These are phyloP conservation scores for Liriodendron chinense DNA, from an alignment of 164 flowering plant species.

Conservation along the genomic window DNA sequence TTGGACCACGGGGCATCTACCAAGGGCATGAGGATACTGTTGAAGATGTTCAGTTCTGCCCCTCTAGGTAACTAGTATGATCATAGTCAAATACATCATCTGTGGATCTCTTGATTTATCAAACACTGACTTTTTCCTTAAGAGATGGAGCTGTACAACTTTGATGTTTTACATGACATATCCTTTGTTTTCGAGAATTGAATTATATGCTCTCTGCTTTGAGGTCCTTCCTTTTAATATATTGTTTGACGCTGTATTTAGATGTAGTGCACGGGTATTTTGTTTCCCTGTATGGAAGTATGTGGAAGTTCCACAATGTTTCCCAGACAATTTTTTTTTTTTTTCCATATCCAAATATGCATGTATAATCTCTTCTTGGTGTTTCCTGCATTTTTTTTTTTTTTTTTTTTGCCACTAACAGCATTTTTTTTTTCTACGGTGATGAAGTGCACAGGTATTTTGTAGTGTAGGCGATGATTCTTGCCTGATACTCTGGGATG, in stretches of 20 bases:
- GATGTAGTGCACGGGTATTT: background rate
- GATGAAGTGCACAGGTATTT: conserved; percentile 82
- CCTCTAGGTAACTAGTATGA: conserved; percentile 66
- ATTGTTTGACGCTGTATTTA: background rate
- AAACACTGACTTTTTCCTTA: background rate
- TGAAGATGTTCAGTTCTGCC: conserved; percentile 97
- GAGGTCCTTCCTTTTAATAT: background rate
- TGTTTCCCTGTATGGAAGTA: background rate
- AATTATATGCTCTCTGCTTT: background rate
- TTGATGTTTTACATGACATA: background rate
- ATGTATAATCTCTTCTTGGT: background rate
- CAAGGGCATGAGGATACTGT: conserved; percentile 90
- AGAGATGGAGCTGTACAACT: background rate
- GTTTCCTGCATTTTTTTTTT: background rate
- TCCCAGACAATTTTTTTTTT: background rate
- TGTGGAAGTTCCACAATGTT: background rate
- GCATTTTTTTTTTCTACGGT: conserved; percentile 8
- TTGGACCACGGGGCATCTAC: conserved; percentile 81
- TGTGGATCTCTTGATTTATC: background rate
- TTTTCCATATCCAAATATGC: background rate
- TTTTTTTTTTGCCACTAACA: conserved; percentile 14
- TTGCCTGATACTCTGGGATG: conserved; percentile 97
- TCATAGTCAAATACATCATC: background rate
- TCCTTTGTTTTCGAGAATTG: background rate
- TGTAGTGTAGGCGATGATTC: conserved; percentile 99